Evolutionary conservation across 768 basidiomycete genomes (phyloP), one percentile per base, ranked within the genome.

Genomic region (Suillus plorans): DNA sequence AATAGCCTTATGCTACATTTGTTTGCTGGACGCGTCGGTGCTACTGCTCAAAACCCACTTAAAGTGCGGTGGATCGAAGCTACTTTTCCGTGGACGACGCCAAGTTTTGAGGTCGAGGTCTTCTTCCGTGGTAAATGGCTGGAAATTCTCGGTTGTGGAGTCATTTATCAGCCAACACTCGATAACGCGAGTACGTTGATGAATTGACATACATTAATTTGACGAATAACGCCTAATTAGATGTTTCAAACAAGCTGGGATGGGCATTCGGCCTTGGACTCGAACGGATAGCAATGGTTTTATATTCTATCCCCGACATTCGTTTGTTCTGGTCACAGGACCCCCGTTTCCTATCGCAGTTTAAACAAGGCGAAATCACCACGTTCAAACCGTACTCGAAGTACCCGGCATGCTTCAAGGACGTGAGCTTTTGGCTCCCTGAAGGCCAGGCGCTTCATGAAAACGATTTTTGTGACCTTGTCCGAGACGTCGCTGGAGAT

Each of bases 191-290:
- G 97, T 95, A 72, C 71, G 91, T 83, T 9, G 31, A 42, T 50
- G 65, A 49, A 14, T 50, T 41, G 18, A 41, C 34, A 47, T 58
- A 47, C 2, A 34, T 56, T 28, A 52, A 64, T 63, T 65, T 73
- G 60, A 72, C 60, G 9, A 34, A 12, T 60, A 37, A 44, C 61
- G 8, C 28, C 6, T 60, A 25, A 39, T 41, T 69, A 92, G 97
- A 85, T 66, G 86, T 97, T 3, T 79, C 84, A 1, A 79, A 92
- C 72, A 96, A 97, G 73, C 86, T 94, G 69, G 94, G 95, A 34
- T 99, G 97, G 97, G 97, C 97, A 0, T 99, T 98, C 72, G 97
- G 97, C 31, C 88, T 99, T 61, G 97, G 97, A 5, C 84, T 99
- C 52, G 97, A 99, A 73, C 87, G 97, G 39, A 96, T 99, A 68